These are phyloP conservation scores for Heteromeles arbutifolia DNA, from an alignment of 306 rosid species.

Conservation along the genomic window DNA sequence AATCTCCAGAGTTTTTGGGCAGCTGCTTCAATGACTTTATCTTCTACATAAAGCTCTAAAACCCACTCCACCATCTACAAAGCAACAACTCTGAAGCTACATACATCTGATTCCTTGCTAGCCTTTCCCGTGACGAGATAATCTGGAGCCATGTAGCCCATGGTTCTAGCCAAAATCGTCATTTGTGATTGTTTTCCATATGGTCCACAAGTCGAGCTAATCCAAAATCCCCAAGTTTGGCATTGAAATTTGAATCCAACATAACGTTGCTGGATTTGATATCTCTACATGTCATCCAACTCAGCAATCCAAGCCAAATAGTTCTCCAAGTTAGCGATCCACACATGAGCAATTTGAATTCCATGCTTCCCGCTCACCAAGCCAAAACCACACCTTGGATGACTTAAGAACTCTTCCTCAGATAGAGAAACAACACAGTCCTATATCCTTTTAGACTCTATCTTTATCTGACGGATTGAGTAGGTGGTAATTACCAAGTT, in stretches of 20 bases:
- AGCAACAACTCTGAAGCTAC: not conserved
- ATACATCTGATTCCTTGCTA: not conserved
- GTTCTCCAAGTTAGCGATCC: too few species aligned
- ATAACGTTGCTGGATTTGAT: not conserved
- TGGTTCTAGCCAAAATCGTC: not conserved
- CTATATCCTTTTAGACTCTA: too few species aligned
- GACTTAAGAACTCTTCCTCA: too few species aligned
- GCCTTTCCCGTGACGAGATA: not conserved
- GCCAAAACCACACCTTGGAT: too few species aligned
- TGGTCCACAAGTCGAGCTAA: not conserved
- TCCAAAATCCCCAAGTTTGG: not conserved
- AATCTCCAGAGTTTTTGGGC: not conserved
- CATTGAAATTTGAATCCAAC: not conserved
- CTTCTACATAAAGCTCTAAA: constrained; percentile 12
- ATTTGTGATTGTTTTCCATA: not conserved
- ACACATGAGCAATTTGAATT: too few species aligned
- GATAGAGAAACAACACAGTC: too few species aligned
- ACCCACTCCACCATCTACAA: constrained; percentile 13
- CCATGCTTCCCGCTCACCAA: too few species aligned
- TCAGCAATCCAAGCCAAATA: too few species aligned
- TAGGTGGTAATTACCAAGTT: too few species aligned
- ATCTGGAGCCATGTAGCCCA: not conserved
- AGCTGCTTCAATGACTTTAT: not conserved
- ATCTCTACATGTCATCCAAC: not conserved
- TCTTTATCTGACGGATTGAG: accelerated